Base-by-base conservation (phyloP, 2,329 filamentous ascomycete species). In the Pseudogymnoascus sp. region DNA sequence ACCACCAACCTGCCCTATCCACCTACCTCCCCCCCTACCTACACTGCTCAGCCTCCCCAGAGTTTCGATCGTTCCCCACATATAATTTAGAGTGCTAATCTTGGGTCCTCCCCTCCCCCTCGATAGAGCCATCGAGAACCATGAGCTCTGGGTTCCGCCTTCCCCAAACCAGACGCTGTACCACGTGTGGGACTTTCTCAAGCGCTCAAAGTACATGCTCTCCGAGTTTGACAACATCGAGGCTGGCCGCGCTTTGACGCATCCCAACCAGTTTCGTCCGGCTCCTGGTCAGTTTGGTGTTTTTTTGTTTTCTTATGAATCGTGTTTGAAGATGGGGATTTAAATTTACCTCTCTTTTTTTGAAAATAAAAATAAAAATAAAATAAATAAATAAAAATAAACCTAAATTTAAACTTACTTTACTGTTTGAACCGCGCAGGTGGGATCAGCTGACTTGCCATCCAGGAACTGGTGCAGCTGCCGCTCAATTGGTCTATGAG, bases 121-220 rank as follows among this genome's bases (percentile, higher is more conserved):
- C 45, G 49, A 31, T 29, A 69, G 67, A 59, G 67, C 65, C 41
- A 33, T 70, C 39, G 64, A 64, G 23, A 41, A 59, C 16, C 67
- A 70, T 64, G 64, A 66, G 4, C 55, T 60, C 23, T 68, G 62
- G 64, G 58, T 19, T 59, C 63, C 66, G 29, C 67, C 67, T n/a
- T 66, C 65, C 14, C 69, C 69, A 33, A 68, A 73, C 62, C 67
- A 69, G 16, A 72, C 72, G 14, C 72, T 78, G 41, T 75, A 69
- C 61, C 69, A 76, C 65, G 65, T 76, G 33, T 78, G 74, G 74
- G 75, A 78, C 65, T 79, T 78, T 66, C 73, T 74, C 52, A 73
- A 70, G 63, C 72, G 75, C 37, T 75, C 74, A n/a, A 68, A 72
- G 38, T 78, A 77, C 65, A 77, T 77, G 69, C 72, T 77, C 65